These are phyloP conservation scores for Colletotrichum tropicicola DNA, from an alignment of 2,329 filamentous ascomycete genomes.

Conservation along the genomic window DNA sequence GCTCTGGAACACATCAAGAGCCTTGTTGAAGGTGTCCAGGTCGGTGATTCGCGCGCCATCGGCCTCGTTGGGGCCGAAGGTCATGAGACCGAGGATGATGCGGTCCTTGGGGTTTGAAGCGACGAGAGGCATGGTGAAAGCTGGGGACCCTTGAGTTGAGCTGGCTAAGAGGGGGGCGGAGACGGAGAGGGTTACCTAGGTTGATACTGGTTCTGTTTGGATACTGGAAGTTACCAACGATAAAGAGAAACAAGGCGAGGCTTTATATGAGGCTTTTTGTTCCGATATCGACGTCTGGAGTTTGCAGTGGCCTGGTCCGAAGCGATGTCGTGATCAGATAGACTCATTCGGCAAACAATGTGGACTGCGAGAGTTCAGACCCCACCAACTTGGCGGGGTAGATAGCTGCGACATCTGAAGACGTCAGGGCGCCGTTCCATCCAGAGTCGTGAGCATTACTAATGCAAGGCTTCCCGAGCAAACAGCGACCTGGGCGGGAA, in stretches of 20 bases:
- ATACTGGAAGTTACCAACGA: neutral
- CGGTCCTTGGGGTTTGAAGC: constrained; percentile 62
- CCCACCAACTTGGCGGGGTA: constrained; percentile 28
- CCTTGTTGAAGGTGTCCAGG: constrained; percentile 71
- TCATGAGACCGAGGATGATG: constrained; percentile 88
- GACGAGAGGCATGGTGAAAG: constrained; percentile 55
- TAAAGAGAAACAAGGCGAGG: neutral
- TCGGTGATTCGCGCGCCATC: constrained; percentile 77
- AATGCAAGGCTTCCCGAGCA: constrained; percentile 3
- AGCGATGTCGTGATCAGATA: constrained; percentile 26
- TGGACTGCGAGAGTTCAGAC: constrained; percentile 10
- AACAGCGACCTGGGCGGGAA: too few species aligned
- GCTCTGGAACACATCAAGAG: constrained; percentile 79
- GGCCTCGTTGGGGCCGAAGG: constrained; percentile 73
- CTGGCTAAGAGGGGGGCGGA: neutral
- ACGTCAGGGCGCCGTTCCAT: neutral
- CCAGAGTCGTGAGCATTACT: neutral
- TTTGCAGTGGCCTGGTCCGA: neutral
- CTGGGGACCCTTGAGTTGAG: constrained; percentile 16
- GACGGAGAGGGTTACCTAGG: neutral
- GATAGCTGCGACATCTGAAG: neutral
- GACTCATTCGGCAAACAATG: constrained; percentile 6
- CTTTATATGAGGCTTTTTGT: neutral
- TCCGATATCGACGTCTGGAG: neutral
- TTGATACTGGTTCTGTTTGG: too few species aligned